Evolutionary conservation across 1,284 basidiomycete genomes (phyloP).

Genomic region (Phenoliferia sp.): DNA sequence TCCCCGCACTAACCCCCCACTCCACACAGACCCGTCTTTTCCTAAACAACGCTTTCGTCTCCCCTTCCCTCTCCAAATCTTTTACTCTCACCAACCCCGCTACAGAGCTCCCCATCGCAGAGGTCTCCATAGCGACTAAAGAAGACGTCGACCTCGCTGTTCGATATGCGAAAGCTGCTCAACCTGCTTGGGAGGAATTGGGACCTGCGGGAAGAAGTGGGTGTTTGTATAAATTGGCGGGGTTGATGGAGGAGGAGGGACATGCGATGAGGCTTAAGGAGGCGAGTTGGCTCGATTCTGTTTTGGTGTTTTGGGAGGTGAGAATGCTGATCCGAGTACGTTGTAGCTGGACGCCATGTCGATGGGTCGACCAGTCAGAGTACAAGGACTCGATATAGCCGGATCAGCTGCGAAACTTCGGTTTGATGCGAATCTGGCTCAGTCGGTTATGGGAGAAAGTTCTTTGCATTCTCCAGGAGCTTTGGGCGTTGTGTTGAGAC

Average conservation of each 20-base stretch:
- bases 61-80: neutral
- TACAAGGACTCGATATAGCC: neutral
- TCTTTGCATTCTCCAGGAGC: constrained; percentile 12
- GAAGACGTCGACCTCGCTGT: constrained; percentile 33
- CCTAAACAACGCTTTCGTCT: constrained; percentile 28
- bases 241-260: constrained; percentile 15
- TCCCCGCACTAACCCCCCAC: neutral
- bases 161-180: constrained; percentile 2
- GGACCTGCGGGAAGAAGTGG: constrained; percentile 1
- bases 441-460: constrained; percentile 14
- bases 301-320: neutral
- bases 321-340: neutral
- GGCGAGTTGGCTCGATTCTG: constrained; percentile 8
- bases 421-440: constrained; percentile 7
- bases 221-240: constrained; percentile 23
- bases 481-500: constrained; percentile 8
- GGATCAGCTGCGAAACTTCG: neutral
- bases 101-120: constrained; percentile 26
- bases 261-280: constrained; percentile 16
- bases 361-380: constrained; percentile 10
- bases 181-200: constrained; percentile 11
- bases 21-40: constrained; percentile 23
- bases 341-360: constrained; percentile 10
- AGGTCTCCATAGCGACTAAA: constrained; percentile 16
- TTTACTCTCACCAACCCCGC: constrained; percentile 30